These are phyloP conservation scores for Asterella californica DNA, from an alignment of 225 moss, liverwort and hornwort species.

Conservation along the genomic window DNA sequence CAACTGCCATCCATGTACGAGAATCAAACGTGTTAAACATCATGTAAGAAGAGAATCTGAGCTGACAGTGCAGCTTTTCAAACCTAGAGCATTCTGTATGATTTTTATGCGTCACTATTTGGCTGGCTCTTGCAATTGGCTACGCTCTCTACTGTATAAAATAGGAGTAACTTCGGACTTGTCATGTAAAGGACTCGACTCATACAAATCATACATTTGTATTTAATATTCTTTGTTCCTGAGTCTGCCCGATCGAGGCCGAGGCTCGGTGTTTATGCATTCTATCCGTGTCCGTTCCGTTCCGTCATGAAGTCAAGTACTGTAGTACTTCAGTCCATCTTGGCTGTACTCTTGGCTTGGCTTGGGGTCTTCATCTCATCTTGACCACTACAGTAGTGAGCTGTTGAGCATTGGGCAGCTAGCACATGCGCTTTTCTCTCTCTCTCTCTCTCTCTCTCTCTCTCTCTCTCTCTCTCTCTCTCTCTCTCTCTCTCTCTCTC, in stretches of 20 bases:
- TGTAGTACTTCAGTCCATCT: not conserved
- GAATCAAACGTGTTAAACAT: constrained; percentile 18
- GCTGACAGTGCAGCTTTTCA: not conserved
- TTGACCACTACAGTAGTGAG: not conserved
- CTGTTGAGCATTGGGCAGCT: constrained; percentile 2
- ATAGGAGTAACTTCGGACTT: not conserved
- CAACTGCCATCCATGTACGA: constrained; percentile 14
- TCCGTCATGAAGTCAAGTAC: not conserved
- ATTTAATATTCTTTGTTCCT: not conserved
- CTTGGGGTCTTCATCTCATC: not conserved
- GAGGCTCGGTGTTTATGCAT: not conserved
- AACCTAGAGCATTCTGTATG: not conserved
- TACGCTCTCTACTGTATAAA: not conserved
- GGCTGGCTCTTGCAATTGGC: not conserved
- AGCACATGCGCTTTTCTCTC: not conserved
- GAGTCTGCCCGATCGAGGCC: not conserved
- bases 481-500: not conserved
- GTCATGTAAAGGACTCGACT: not conserved
- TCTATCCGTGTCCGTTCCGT: not conserved
- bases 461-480: too few species aligned
- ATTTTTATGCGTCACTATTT: constrained; percentile 2
- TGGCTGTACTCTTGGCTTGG: not conserved
- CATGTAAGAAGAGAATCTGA: constrained; percentile 12
- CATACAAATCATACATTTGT: not conserved
- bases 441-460: not conserved